A percentile compares a stretch with the other conserved stretches of the same genome.
phyloP scores from a whole-genome alignment of 208 protist species.

The Acanthamoeba sp. region DNA sequence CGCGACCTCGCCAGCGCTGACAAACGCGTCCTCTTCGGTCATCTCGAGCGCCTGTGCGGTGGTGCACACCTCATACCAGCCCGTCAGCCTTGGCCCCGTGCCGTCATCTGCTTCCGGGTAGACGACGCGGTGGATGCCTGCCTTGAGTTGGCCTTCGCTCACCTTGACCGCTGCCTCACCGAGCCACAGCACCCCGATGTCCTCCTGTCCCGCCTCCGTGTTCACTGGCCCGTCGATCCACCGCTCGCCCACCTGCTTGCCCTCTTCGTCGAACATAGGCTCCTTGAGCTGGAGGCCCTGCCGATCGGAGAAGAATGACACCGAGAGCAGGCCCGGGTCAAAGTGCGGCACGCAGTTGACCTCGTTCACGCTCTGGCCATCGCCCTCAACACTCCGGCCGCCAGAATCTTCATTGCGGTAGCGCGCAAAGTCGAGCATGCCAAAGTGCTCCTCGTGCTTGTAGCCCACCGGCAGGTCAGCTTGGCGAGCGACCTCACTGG shows the following conservation, averaged over 20 bases:
- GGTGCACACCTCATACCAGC: constrained; percentile 23
- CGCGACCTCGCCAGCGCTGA: neutral
- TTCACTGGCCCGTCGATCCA: constrained; percentile 7
- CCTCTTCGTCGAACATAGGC: neutral
- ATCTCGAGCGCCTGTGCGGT: neutral
- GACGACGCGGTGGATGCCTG: neutral
- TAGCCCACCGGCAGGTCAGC: neutral
- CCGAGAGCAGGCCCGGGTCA: neutral
- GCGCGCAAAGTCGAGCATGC: constrained; percentile 37
- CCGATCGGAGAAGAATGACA: constrained; percentile 3
- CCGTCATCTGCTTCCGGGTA: neutral
- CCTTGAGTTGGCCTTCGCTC: neutral
- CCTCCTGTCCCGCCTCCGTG: neutral
- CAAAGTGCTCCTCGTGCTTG: neutral
- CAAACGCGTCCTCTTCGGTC: neutral
- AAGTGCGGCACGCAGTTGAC: constrained; percentile 24
- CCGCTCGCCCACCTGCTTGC: neutral
- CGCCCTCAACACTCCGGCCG: neutral
- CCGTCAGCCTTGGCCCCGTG: neutral
- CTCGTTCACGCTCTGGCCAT: neutral
- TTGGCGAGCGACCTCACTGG: neutral
- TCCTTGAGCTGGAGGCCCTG: neutral
- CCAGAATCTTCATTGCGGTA: neutral
- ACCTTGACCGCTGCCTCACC: neutral
- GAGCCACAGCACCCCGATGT: neutral